Conservation (phyloP, 73 alveolate genomes). For the Uronychia binucleata region DNA sequence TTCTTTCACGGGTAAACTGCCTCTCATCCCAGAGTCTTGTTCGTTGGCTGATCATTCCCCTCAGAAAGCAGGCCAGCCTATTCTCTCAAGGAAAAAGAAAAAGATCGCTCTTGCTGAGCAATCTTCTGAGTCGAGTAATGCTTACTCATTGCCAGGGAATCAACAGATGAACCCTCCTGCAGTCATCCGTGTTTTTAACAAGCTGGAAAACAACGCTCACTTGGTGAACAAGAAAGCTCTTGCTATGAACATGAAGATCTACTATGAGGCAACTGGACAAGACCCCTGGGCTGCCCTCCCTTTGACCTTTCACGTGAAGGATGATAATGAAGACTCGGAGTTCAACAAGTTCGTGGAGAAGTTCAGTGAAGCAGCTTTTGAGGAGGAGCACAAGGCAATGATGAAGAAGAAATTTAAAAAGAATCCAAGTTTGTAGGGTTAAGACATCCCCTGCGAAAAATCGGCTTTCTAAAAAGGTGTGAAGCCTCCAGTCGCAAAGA, state of each 20-base stretch:
- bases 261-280: slow-evolving; percentile 28
- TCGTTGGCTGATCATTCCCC: background rate
- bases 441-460: background rate
- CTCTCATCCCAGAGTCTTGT: background rate
- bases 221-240: slow-evolving; percentile 49
- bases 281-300: slow-evolving; percentile 23
- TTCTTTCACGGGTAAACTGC: background rate
- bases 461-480: background rate
- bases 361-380: background rate
- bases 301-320: slow-evolving; percentile 52
- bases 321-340: slow-evolving; percentile 37
- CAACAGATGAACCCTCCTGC: slow-evolving; percentile 56
- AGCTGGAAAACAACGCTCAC: slow-evolving; percentile 41
- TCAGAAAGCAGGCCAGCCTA: background rate
- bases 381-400: background rate
- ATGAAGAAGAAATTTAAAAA: background rate
- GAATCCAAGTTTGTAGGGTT: background rate
- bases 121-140: background rate
- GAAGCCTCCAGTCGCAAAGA: background rate
- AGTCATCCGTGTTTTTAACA: slow-evolving; percentile 9
- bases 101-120: background rate
- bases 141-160: too few relatives aligned
- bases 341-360: slow-evolving; percentile 33
- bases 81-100: background rate
- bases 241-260: slow-evolving; percentile 44